phyloP scores from a whole-genome alignment of 1,284 basidiomycete genomes.

The Apiotrichum laibachii region DNA sequence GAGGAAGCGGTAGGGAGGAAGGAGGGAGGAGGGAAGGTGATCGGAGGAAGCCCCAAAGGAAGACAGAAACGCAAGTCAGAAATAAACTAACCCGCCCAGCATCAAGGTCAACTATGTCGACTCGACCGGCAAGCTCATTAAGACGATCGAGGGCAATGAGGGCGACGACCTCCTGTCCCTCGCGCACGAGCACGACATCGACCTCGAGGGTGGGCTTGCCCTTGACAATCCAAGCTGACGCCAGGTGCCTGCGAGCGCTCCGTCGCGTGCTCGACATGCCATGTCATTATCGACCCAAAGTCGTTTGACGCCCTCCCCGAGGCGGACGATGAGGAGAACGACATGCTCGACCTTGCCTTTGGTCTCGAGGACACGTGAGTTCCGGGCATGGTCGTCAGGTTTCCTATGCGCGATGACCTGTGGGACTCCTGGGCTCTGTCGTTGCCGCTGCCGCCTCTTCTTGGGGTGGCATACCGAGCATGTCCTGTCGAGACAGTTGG shows the following conservation, averaged over 20 bases:
- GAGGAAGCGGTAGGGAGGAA: too few species aligned
- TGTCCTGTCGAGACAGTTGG: too few species aligned
- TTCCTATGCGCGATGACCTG: too few species aligned
- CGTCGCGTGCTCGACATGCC: constrained; percentile 96
- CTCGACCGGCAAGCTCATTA: constrained; percentile 75
- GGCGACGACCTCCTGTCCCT: constrained; percentile 89
- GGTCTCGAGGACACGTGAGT: constrained; percentile 89
- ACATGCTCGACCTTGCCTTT: constrained; percentile 98
- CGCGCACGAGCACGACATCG: constrained; percentile 94
- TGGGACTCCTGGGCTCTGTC: too few species aligned
- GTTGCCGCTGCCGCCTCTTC: not conserved
- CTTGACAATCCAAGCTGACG: not conserved
- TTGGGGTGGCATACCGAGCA: too few species aligned
- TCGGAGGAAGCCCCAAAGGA: too few species aligned
- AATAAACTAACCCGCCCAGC: constrained; percentile 52
- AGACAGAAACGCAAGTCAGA: not conserved
- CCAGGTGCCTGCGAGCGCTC: constrained; percentile 96
- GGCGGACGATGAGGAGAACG: constrained; percentile 95
- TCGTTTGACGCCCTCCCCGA: constrained; percentile 83
- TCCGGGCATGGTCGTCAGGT: not conserved
- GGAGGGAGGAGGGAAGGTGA: too few species aligned
- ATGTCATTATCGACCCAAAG: constrained; percentile 81
- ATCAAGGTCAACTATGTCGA: constrained; percentile 88
- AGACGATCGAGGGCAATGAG: constrained; percentile 87
- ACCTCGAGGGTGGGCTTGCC: constrained; percentile 78